phyloP scores from a whole-genome alignment of 148 eudicot species.

The Rhododendron williamsianum region DNA sequence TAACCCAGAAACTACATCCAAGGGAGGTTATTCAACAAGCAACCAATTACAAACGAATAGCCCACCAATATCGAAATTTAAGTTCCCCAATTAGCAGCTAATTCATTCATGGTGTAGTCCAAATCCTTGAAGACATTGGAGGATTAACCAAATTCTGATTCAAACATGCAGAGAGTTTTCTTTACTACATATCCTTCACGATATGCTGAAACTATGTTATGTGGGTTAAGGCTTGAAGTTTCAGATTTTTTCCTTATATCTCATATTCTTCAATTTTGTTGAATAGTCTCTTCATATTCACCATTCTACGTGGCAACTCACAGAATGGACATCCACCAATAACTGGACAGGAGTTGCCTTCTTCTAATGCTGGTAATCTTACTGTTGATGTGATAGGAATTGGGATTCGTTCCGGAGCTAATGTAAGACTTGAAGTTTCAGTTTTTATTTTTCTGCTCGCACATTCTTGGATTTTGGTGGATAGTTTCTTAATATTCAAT shows the following conservation, averaged over 20 bases:
- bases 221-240: not conserved
- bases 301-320: conserved; percentile 14
- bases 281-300: not conserved
- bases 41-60: not conserved
- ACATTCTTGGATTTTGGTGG: not conserved
- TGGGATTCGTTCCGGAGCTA: not conserved
- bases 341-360: conserved; percentile 37
- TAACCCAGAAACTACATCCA: not conserved
- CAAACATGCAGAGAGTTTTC: not conserved
- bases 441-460: not conserved
- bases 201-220: conserved; percentile 1
- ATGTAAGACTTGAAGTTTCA: not conserved
- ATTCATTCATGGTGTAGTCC: not conserved
- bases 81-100: not conserved
- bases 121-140: not conserved
- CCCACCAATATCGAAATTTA: not conserved
- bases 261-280: not conserved
- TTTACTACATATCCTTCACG: not conserved
- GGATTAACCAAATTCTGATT: not conserved
- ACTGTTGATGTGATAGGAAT: conserved; percentile 42
- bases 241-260: not conserved
- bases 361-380: conserved; percentile 31
- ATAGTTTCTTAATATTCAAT: not conserved
- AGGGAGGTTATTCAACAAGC: not conserved
- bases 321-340: conserved; percentile 54